A percentile compares a stretch with the other conserved stretches of the same genome.
Evolutionary conservation across 2,329 filamentous ascomycete genomes (phyloP).

Genomic region (Bisporella sp.): DNA sequence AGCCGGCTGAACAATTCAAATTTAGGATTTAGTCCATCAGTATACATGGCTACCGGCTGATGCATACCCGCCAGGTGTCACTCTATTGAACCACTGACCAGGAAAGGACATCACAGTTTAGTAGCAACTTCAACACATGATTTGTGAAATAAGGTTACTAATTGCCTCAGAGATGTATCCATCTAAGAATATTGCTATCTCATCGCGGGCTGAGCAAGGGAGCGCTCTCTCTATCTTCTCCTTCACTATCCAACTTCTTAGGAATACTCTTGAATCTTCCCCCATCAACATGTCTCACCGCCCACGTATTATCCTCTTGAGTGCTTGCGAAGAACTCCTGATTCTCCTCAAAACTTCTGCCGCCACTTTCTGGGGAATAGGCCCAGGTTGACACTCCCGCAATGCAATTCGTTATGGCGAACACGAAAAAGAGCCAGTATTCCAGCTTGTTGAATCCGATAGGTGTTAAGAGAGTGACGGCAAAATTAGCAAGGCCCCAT

Average conservation of each 20-base stretch:
- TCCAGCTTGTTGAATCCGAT: constrained; percentile 52
- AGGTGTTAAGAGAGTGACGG: constrained; percentile 51
- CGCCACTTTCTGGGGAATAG: constrained; percentile 51
- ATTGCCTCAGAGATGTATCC: too few species aligned
- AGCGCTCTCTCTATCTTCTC: constrained; percentile 6
- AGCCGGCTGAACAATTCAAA: too few species aligned
- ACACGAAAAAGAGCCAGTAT: constrained; percentile 52
- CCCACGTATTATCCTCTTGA: constrained; percentile 43
- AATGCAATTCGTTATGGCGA: constrained; percentile 43
- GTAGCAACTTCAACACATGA: too few species aligned
- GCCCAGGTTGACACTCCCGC: constrained; percentile 43
- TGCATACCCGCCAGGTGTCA: too few species aligned
- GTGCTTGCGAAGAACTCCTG: constrained; percentile 38
- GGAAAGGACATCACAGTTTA: too few species aligned
- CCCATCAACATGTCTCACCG: constrained; percentile 42
- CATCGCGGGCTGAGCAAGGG: constrained; percentile 10
- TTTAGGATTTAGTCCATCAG: too few species aligned
- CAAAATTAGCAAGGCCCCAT: constrained; percentile 46
- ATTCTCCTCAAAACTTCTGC: constrained; percentile 49
- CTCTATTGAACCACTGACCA: too few species aligned
- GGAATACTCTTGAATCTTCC: constrained; percentile 37
- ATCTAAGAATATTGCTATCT: too few species aligned
- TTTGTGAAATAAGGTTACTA: too few species aligned
- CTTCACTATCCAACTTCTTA: constrained; percentile 7
- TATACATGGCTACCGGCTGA: too few species aligned